Base-by-base conservation (phyloP, 495 filamentous ascomycete species). In the Paragyromitra xinjiangensis region DNA sequence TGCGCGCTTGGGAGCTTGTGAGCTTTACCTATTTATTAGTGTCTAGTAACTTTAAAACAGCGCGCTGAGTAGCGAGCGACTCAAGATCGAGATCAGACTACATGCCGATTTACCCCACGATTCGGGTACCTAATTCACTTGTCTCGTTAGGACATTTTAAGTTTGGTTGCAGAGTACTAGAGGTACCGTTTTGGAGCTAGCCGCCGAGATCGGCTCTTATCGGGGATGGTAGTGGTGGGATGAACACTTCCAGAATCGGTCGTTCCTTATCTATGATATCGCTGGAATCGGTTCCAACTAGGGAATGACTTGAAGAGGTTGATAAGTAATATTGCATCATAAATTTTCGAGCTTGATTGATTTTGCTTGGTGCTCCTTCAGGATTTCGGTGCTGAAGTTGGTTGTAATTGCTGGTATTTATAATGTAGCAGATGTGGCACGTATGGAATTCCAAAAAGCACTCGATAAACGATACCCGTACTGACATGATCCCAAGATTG, bases 191-290 rank as follows among this genome's bases (percentile, higher is more conserved):
- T 12, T 65, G 22, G 40, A 48, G 7, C 42, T 12, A 53, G 19
- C 50, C 19, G 50, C 50, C 19, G 50, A 26, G 7, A 14, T 26
- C 29, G 29, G 44, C 50, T 7, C 14, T 68, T 68, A 56, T 68
- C 48, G 29, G 48, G 37, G 24, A 48, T 67, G 64, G 8, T 65
- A 26, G 16, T 51, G 29, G 50, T 56, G 66, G 50, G 48, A 34
- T 29, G 50, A 56, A 45, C 19, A 69, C 19, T 58, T 44, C 66
- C 37, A n/a, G 8, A 69, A 69, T 44, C 34, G 66, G 66, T 26
- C 14, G 44, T 45, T 12, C 22, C 66, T 69, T 69, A 69, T 69
- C 66, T 69, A 40, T 69, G 66, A 58, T 69, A 69, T 9, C 48
- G 56, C 56, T 61, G 29, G 56, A 2, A 61, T 61, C 39, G 12